Conservation (phyloP, 768 basidiomycete species). For the Suillus occidentalis region DNA sequence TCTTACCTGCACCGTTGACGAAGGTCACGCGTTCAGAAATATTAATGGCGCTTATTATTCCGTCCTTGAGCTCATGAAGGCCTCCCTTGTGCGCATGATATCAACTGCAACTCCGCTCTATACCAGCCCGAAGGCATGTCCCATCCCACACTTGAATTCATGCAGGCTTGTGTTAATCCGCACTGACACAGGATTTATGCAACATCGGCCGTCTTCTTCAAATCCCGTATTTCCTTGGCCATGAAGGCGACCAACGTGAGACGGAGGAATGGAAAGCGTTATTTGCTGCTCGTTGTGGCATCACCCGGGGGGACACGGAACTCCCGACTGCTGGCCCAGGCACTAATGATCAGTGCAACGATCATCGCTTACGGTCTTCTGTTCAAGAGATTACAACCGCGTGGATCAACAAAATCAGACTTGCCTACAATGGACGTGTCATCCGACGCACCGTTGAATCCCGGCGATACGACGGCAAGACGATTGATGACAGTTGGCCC, state of each 20-base stretch:
- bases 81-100: slow-evolving; percentile 12
- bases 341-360: no score
- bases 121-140: slow-evolving; percentile 23
- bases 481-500: neutral
- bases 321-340: no score
- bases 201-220: slow-evolving; percentile 30
- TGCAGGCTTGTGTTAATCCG: neutral
- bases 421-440: neutral
- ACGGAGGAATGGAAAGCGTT: slow-evolving; percentile 9
- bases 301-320: no score
- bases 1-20: slow-evolving; percentile 21
- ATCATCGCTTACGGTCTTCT: neutral
- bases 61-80: slow-evolving; percentile 13
- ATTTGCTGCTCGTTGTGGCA: no score
- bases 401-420: neutral
- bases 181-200: slow-evolving; percentile 24
- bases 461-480: neutral
- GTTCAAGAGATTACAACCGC: neutral
- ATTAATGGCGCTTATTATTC: slow-evolving; percentile 16
- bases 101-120: slow-evolving; percentile 34
- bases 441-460: slow-evolving; percentile 1
- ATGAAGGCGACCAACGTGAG: slow-evolving; percentile 19
- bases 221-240: slow-evolving; percentile 23
- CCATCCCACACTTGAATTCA: neutral
- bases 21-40: slow-evolving; percentile 28